A percentile compares a stretch with the other conserved stretches of the same genome.
phyloP scores from a whole-genome alignment of 2,329 filamentous ascomycete species.

The Lecanoromycetidae sp. region DNA sequence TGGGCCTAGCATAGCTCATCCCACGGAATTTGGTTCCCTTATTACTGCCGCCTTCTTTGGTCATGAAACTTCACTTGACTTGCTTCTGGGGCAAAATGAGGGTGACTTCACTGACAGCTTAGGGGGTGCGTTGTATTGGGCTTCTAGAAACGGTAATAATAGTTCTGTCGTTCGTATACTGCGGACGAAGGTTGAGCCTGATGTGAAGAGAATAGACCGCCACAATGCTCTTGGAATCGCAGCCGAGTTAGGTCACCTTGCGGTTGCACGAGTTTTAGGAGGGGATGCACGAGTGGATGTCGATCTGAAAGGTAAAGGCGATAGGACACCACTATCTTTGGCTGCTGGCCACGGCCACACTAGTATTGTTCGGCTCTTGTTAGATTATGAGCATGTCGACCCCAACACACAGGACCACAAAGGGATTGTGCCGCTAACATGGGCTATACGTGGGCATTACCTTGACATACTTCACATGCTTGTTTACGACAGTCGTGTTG shows the following conservation, averaged over 20 bases:
- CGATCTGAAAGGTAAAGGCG: not conserved
- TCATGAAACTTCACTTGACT: not conserved
- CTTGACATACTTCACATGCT: not conserved
- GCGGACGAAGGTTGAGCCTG: not conserved
- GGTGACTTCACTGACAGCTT: not conserved
- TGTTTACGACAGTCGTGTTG: not conserved
- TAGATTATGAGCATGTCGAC: not conserved
- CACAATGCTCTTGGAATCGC: not conserved
- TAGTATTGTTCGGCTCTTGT: not conserved
- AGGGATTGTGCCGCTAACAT: not conserved
- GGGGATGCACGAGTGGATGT: not conserved
- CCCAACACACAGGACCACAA: not conserved
- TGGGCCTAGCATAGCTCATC: not conserved
- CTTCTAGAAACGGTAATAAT: not conserved
- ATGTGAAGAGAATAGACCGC: not conserved
- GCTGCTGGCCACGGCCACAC: not conserved
- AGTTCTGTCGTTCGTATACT: not conserved
- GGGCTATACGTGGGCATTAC: not conserved
- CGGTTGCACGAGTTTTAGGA: conserved; percentile 1
- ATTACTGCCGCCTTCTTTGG: not conserved
- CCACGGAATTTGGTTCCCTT: not conserved
- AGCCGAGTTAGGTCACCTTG: not conserved
- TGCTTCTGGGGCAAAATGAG: not conserved
- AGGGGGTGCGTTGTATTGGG: conserved; percentile 2
- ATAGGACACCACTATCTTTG: not conserved